Evolutionary conservation across 495 filamentous ascomycete species (phyloP), one percentile per base, ranked within the genome.

Genomic region (Neohortaea acidophila): DNA sequence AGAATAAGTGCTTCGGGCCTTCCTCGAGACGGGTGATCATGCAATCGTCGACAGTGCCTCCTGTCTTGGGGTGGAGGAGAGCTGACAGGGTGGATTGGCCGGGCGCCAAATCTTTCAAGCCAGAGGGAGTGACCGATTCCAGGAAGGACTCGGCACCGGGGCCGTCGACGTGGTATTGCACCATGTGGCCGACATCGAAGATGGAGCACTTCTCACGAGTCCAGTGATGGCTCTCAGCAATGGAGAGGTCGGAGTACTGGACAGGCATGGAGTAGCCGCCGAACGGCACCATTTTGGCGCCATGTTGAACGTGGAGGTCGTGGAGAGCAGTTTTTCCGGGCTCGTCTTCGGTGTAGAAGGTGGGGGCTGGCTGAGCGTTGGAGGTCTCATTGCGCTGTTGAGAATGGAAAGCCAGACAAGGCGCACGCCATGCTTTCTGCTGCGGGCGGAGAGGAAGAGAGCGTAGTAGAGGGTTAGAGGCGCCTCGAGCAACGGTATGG

Each of bases 281-380:
- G 55, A 94, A 97, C n/a, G 82, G 82, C 38, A 96, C 86, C 77
- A 97, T 92, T 61, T 91, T 94, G 28, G 69, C 89, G 47, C 83
- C 84, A 54, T 81, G 61, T 22, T 63, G 59, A 36, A 84, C 46
- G 57, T 97, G 87, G 18, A 96, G 63, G 50, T 86, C 75, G 62
- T 91, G 77, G 27, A 97, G 71, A 21, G 79, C 73, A 2, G 89
- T 97, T 54, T 73, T 79, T 19, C 46, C 46, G 7, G 42, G 46
- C n/a, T 25, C 24, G 1, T 37, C 28, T 4, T 40, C 30, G 6
- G 46, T 49, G 36, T 31, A 41, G 32, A 49, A 39, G 9, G 23
- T 3, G 2, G 46, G 46, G 1, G 42, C 37, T 33, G 46, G 46
- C 2, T 25, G 20, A 5, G 46, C 22, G 57, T 61, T 47, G 77